A percentile compares a stretch with the other conserved stretches of the same genome.
Evolutionary conservation across 805 yeast species (phyloP).

Genomic region (Clavispora vitiphila): DNA sequence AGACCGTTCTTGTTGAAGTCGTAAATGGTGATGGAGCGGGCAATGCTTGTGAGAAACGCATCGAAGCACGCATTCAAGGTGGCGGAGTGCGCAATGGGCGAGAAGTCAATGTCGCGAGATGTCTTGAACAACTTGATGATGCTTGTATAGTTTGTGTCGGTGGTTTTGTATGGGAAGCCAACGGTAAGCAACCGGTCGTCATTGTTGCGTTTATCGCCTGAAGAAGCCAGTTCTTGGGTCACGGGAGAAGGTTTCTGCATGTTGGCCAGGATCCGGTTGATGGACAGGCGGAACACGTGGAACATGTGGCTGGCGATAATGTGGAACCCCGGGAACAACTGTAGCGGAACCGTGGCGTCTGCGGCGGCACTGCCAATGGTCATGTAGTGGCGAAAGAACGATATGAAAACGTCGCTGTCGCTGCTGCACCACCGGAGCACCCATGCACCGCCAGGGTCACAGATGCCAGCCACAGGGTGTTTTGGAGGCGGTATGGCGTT

Average conservation of each 20-base stretch:
- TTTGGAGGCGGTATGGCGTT: slow-evolving; percentile 37
- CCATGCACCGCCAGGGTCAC: slow-evolving; percentile 60
- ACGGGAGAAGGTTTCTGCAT: slow-evolving; percentile 1
- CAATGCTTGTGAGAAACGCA: slow-evolving; percentile 28
- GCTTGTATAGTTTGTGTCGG: slow-evolving; percentile 34
- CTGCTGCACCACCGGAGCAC: slow-evolving; percentile 54
- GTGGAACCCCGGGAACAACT: slow-evolving; percentile 36
- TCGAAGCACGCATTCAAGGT: slow-evolving; percentile 25
- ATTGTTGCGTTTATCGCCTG: neutral
- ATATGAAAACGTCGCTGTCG: slow-evolving; percentile 54
- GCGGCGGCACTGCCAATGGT: slow-evolving; percentile 16
- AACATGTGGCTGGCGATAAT: slow-evolving; percentile 42
- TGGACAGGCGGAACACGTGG: slow-evolving; percentile 36
- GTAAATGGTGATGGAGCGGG: slow-evolving; percentile 31
- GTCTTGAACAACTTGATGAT: slow-evolving; percentile 36
- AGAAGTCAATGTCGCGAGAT: slow-evolving; percentile 29
- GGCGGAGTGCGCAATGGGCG: slow-evolving; percentile 17
- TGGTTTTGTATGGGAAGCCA: slow-evolving; percentile 17
- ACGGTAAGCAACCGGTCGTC: slow-evolving; percentile 3
- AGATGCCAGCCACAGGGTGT: slow-evolving; percentile 44
- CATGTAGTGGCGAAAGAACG: slow-evolving; percentile 58
- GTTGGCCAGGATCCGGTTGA: slow-evolving; percentile 13
- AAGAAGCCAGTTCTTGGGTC: neutral
- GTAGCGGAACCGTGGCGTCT: slow-evolving; percentile 2
- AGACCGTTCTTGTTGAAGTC: slow-evolving; percentile 35